Evolutionary conservation across 805 yeast genomes (phyloP), one percentile per base, ranked within the genome.

Genomic region (Ogataea nitratoaversa): DNA sequence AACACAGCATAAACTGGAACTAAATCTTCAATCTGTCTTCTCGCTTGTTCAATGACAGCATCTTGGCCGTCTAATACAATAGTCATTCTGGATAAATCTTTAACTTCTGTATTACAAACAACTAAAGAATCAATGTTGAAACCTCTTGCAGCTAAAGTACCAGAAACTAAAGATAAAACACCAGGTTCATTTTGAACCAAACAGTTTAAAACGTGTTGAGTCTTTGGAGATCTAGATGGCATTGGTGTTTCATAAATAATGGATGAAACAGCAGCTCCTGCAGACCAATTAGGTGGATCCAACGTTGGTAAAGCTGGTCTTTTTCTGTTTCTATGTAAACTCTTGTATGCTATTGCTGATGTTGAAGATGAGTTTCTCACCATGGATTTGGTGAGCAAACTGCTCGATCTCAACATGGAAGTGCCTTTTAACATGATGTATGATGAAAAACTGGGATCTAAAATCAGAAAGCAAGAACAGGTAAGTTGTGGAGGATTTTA

Each of bases 161-260:
- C 96, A 6, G 97, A 84, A 32, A 93, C 86, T 40, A 91, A 78
- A 27, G 95, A 83, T 55, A 93, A 71, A 34, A 93, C 99, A 74
- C 99, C 99, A 7, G 99, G 98, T 68, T 93, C 99, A 65, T 93
- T 91, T 68, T 93, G 98, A 14, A 93, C 99, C 60, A 93, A 74
- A 70, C 99, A 93, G 74, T 91, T 93, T 62, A 93, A 74, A 33
- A 93, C 95, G 56, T 93, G 99, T 57, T 85, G 85, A 51, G 84
- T 82, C 52, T 75, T 71, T 31, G 89, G 86, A 4, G 77, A 74
- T 36, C 54, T 67, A 2, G 79, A 69, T 29, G 82, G 78, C 19
- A 68, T 59, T 76, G 99, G 76, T 3, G 96, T 87, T 63, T 93
- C 98, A 67, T 90, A 91, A 49, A 93, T 71, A 52, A 93, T 93